These are phyloP conservation scores for Adansonia gregorii DNA, from an alignment of 441 rosid species.

Conservation along the genomic window DNA sequence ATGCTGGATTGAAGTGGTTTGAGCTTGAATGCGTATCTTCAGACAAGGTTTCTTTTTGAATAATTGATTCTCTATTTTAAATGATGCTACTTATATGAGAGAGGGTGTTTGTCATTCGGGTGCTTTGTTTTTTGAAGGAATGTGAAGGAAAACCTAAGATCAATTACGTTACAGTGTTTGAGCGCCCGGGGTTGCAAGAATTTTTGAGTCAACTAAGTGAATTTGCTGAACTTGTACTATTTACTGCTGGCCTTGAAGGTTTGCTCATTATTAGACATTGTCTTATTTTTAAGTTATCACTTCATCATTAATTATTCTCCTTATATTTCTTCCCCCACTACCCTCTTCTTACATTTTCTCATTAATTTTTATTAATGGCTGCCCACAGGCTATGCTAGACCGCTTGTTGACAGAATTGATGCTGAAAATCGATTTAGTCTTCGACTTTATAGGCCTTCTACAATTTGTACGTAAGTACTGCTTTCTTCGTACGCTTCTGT, in stretches of 20 bases:
- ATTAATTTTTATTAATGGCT: background rate
- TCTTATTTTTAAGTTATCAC: background rate
- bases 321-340: background rate
- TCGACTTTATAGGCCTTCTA: constrained; percentile 89
- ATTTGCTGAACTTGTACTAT: constrained; percentile 84
- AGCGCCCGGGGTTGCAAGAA: constrained; percentile 89
- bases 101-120: constrained; percentile 24
- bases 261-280: constrained; percentile 22
- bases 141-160: constrained; percentile 77
- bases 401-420: constrained; percentile 87
- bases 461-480: constrained; percentile 78
- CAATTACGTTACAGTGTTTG: constrained; percentile 91
- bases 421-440: constrained; percentile 58
- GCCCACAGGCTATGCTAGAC: constrained; percentile 81
- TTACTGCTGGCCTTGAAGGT: constrained; percentile 99
- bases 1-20: constrained; percentile 80
- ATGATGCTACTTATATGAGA: constrained; percentile 1
- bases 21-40: constrained; percentile 80
- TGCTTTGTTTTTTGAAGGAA: constrained; percentile 57
- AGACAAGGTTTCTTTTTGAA: constrained; percentile 67
- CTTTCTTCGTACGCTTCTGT: constrained; percentile 11
- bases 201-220: constrained; percentile 72
- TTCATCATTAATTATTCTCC: background rate
- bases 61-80: constrained; percentile 12
- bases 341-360: background rate